phyloP scores from a whole-genome alignment of 441 rosid species.

The Pelargonium citronellum region DNA sequence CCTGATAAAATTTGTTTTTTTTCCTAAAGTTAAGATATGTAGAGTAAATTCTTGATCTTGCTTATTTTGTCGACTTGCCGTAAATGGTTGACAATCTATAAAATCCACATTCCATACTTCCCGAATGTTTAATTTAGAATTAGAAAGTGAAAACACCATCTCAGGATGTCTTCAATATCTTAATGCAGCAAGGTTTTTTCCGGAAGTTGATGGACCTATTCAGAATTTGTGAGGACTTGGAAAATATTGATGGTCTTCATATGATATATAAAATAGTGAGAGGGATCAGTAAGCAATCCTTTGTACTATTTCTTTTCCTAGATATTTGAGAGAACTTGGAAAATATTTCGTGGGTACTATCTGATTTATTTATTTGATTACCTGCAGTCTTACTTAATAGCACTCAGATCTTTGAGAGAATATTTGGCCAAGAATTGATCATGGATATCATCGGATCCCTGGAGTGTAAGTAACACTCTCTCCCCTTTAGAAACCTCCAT shows the following conservation, averaged over 20 bases:
- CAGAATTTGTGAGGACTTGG: slow-evolving; percentile 82
- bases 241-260: slow-evolving; percentile 82
- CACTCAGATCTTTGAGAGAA: slow-evolving; percentile 81
- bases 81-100: neutral
- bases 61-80: neutral
- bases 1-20: no score
- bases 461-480: slow-evolving; percentile 63
- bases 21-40: no score
- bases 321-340: slow-evolving; percentile 13
- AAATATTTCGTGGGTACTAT: slow-evolving; percentile 12
- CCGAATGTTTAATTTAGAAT: neutral
- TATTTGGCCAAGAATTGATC: slow-evolving; percentile 88
- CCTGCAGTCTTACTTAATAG: slow-evolving; percentile 84
- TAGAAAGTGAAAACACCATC: neutral
- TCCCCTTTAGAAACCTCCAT: neutral
- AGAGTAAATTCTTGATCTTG: neutral
- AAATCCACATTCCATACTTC: neutral
- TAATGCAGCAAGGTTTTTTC: slow-evolving; percentile 80
- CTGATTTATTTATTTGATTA: slow-evolving; percentile 23
- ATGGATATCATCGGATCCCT: slow-evolving; percentile 95
- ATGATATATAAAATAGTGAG: slow-evolving; percentile 88
- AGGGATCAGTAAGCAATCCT: slow-evolving; percentile 71
- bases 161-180: slow-evolving; percentile 19
- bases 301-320: slow-evolving; percentile 13
- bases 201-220: slow-evolving; percentile 77